Evolutionary conservation across 768 basidiomycete genomes (phyloP).

Genomic region (Calocybe cyanea): DNA sequence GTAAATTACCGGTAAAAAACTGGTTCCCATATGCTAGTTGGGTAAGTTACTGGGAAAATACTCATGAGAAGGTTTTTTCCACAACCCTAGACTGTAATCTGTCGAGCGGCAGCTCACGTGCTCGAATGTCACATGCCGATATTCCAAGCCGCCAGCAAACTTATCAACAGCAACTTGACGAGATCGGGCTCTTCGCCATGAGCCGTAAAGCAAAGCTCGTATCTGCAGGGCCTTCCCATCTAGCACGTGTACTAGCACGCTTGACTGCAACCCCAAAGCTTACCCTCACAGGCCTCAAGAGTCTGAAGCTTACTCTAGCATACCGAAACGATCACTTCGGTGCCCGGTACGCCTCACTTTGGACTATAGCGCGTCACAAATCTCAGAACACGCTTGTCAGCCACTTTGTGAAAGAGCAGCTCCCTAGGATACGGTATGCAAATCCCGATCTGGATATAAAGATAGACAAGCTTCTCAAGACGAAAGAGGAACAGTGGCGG

Average conservation of each 20-base stretch:
- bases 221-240: slow-evolving; percentile 45
- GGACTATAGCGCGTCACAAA: not conserved
- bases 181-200: slow-evolving; percentile 10
- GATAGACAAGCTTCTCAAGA: slow-evolving; percentile 53
- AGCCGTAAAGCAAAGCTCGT: slow-evolving; percentile 18
- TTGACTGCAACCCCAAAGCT: slow-evolving; percentile 53
- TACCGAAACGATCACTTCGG: slow-evolving; percentile 70
- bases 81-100: too few relatives aligned
- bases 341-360: slow-evolving; percentile 50
- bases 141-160: too few relatives aligned
- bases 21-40: too few relatives aligned
- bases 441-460: slow-evolving; percentile 66
- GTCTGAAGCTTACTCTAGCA: slow-evolving; percentile 54
- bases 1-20: too few relatives aligned
- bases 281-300: slow-evolving; percentile 42
- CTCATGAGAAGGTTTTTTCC: too few relatives aligned
- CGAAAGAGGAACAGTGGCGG: slow-evolving; percentile 49
- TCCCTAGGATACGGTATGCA: slow-evolving; percentile 73
- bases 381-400: slow-evolving; percentile 29
- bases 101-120: too few relatives aligned
- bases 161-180: too few relatives aligned
- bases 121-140: too few relatives aligned
- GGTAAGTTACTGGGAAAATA: too few relatives aligned
- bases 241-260: slow-evolving; percentile 49
- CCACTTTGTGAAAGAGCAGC: slow-evolving; percentile 76